These are phyloP conservation scores for Nicotiana otophora DNA, from an alignment of 257 asterid genomes.

Conservation along the genomic window DNA sequence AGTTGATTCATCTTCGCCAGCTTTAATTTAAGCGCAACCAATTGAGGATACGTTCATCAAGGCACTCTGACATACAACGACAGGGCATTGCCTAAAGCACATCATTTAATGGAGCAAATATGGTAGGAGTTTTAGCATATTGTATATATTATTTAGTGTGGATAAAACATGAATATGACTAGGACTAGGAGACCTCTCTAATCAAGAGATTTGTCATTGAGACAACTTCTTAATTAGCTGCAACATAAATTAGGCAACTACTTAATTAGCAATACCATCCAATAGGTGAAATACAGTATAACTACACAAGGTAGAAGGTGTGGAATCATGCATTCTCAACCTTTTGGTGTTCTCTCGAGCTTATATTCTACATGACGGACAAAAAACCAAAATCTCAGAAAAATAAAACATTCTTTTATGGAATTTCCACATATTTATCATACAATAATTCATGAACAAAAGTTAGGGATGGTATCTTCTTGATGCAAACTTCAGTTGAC, in stretches of 20 bases:
- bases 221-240: background rate
- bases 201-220: background rate
- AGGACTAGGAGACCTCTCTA: background rate
- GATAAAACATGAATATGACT: background rate
- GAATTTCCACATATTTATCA: background rate
- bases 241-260: background rate
- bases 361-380: background rate
- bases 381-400: background rate
- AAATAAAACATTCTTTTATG: background rate
- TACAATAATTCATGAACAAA: background rate
- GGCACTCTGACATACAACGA: background rate
- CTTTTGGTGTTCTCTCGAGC: background rate
- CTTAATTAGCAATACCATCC: background rate
- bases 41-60: background rate
- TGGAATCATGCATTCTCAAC: background rate
- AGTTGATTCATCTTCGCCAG: background rate
- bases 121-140: background rate
- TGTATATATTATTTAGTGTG: background rate
- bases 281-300: background rate
- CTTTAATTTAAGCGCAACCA: background rate
- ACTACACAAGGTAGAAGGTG: background rate
- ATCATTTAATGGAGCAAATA: background rate
- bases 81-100: background rate
- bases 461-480: background rate
- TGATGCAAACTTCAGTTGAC: background rate